Percentiles rank a stretch among this genome's conserved stretches.
phyloP scores from a whole-genome alignment of 176 grass and related monocot genomes.

The Ampelocalamus luodianensis region DNA sequence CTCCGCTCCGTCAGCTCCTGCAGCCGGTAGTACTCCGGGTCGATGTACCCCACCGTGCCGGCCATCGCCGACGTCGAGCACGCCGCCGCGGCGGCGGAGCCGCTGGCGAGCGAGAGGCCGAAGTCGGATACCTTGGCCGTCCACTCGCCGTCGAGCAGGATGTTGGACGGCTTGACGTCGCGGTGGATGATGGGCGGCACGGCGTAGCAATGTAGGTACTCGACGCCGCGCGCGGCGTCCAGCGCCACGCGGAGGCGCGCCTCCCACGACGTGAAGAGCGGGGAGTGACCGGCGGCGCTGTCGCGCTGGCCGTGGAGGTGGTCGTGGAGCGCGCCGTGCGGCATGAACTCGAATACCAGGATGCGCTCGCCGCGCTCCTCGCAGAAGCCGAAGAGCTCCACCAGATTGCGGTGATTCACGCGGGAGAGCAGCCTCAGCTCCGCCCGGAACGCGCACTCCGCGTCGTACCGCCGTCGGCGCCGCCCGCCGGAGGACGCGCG shows the following conservation, averaged over 20 bases:
- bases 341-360: constrained; percentile 85
- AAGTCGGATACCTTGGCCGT: constrained; percentile 96
- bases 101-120: constrained; percentile 69
- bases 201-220: constrained; percentile 96
- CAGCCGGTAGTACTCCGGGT: constrained; percentile 93
- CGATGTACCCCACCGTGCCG: constrained; percentile 92
- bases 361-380: constrained; percentile 75
- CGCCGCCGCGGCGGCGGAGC: not conserved
- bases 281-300: constrained; percentile 17
- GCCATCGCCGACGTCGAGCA: constrained; percentile 45
- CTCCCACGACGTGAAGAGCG: constrained; percentile 76
- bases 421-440: constrained; percentile 77
- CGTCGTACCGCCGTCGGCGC: constrained; percentile 35
- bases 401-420: constrained; percentile 87
- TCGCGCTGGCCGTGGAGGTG: constrained; percentile 60
- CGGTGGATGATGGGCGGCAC: constrained; percentile 94
- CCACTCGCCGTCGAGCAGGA: constrained; percentile 84
- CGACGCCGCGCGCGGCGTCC: constrained; percentile 85
- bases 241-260: constrained; percentile 71
- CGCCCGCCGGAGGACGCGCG: not conserved
- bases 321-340: constrained; percentile 78
- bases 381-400: constrained; percentile 79
- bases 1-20: constrained; percentile 80
- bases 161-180: constrained; percentile 95
- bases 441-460: constrained; percentile 73